phyloP scores from a whole-genome alignment of 306 rosid species.

The Dryas drummondii region DNA sequence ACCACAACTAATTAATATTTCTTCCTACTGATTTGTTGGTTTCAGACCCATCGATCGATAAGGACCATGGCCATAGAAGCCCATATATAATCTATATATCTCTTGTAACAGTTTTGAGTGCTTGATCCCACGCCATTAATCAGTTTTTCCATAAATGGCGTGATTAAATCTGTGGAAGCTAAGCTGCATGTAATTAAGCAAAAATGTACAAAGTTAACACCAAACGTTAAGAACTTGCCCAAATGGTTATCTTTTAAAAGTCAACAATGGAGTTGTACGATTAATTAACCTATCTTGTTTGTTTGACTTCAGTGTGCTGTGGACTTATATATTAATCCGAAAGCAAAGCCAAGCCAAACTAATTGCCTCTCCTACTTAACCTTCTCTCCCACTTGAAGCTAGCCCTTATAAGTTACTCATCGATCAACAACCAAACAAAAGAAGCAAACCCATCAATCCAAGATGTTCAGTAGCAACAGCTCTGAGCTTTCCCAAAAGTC shows the following conservation, averaged over 20 bases:
- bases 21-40: not conserved
- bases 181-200: not conserved
- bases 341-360: not conserved
- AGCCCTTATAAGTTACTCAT: not conserved
- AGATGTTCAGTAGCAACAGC: constrained; percentile 38
- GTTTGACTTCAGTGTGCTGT: constrained; percentile 7
- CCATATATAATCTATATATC: too few relatives aligned
- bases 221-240: not conserved
- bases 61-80: not conserved
- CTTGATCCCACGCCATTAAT: too few relatives aligned
- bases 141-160: too few relatives aligned
- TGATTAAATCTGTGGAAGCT: too few relatives aligned
- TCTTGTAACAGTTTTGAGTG: too few relatives aligned
- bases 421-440: not conserved
- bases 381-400: constrained; percentile 4
- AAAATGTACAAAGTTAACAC: not conserved
- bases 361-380: not conserved
- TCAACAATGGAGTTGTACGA: constrained; percentile 8
- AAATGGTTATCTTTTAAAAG: not conserved
- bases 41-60: not conserved
- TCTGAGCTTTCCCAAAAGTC: constrained; percentile 39
- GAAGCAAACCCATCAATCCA: not conserved
- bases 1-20: not conserved
- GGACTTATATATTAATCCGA: constrained; percentile 11
- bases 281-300: not conserved